phyloP scores from a whole-genome alignment of 768 basidiomycete genomes.

The Tulasnella sp. region DNA sequence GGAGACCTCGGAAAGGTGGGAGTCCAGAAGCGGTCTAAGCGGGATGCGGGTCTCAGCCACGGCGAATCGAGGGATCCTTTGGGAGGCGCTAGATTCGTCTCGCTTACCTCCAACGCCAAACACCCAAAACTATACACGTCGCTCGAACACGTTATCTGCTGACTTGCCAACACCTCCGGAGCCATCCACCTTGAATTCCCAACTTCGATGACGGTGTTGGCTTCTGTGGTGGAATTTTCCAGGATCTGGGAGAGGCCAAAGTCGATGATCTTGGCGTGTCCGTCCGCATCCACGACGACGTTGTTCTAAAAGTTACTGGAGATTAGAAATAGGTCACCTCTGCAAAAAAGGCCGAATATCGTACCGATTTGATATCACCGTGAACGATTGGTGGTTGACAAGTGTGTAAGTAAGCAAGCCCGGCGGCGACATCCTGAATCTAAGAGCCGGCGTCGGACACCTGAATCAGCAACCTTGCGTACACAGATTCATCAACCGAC shows the following conservation, averaged over 20 bases:
- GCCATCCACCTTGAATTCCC: constrained; percentile 1
- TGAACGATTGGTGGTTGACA: constrained; percentile 4
- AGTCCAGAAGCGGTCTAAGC: background rate
- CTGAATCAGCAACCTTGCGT: background rate
- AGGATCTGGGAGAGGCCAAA: background rate
- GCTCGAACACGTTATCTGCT: background rate
- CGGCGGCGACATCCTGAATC: background rate
- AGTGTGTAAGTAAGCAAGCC: background rate
- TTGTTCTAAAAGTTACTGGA: background rate
- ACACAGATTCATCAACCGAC: background rate
- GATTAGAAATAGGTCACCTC: background rate
- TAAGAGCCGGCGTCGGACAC: background rate
- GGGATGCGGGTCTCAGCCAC: background rate
- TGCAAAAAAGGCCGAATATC: background rate
- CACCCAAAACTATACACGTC: background rate
- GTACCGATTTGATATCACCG: background rate
- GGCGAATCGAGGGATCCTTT: background rate
- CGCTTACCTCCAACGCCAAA: background rate
- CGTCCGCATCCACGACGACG: background rate
- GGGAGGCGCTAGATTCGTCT: background rate
- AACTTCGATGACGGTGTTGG: constrained; percentile 1
- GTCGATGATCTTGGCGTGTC: constrained; percentile 6
- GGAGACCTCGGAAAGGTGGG: background rate
- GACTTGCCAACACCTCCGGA: background rate
- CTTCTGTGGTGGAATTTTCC: background rate